Conservation (phyloP, 1,284 basidiomycete genomes). For the Taiwanofungus camphoratus region DNA sequence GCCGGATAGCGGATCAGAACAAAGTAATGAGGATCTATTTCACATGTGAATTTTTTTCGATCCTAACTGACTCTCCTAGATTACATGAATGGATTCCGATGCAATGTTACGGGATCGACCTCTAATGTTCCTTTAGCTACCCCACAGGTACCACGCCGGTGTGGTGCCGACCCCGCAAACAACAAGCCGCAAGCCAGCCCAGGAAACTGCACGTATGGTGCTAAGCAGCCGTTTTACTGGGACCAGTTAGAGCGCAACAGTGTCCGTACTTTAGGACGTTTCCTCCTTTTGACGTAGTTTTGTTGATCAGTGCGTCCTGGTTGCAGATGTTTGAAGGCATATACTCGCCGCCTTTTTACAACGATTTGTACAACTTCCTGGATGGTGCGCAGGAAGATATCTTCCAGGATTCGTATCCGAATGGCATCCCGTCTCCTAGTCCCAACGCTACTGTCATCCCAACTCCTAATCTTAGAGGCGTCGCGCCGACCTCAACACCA, state of each 20-base stretch:
- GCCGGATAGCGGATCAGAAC: conserved; percentile 38
- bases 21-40: conserved; percentile 29
- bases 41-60: not conserved
- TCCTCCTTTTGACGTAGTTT: not conserved
- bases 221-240: conserved; percentile 67
- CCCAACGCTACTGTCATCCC: conserved; percentile 18
- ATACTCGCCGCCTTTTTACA: conserved; percentile 52
- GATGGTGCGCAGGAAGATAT: conserved; percentile 64
- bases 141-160: conserved; percentile 27
- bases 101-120: conserved; percentile 54
- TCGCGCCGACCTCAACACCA: too few relatives aligned
- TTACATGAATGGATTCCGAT: conserved; percentile 78
- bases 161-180: conserved; percentile 27
- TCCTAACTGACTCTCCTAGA: conserved; percentile 27
- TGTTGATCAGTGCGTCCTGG: not conserved
- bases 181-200: conserved; percentile 22
- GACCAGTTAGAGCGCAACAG: conserved; percentile 39
- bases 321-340: conserved; percentile 50
- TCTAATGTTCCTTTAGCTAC: conserved; percentile 42
- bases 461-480: conserved; percentile 7
- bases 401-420: conserved; percentile 40
- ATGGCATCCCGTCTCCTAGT: conserved; percentile 19
- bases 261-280: conserved; percentile 17
- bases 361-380: conserved; percentile 51
- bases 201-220: conserved; percentile 59